Conservation (phyloP, 1,284 basidiomycete genomes). For the Ustilago lituana region DNA sequence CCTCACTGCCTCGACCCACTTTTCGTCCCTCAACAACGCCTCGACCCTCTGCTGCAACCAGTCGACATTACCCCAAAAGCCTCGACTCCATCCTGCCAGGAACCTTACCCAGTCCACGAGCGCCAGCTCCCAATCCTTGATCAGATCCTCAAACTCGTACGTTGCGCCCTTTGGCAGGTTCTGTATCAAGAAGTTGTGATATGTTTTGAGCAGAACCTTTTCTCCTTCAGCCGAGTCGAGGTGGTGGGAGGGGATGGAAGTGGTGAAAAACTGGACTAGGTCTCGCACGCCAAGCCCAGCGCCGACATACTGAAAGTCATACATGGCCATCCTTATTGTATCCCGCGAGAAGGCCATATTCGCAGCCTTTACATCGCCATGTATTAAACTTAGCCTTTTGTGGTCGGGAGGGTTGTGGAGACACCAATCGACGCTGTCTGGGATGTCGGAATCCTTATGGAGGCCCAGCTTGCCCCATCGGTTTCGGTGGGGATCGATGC, state of each 20-base stretch:
- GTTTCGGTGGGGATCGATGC: conserved; percentile 16
- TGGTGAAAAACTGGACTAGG: conserved; percentile 50
- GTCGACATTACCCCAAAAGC: conserved; percentile 49
- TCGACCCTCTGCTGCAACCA: conserved; percentile 38
- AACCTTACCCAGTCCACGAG: conserved; percentile 49
- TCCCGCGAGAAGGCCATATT: conserved; percentile 47
- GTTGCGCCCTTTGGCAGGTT: conserved; percentile 6
- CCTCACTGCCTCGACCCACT: conserved; percentile 18
- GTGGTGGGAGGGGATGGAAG: conserved; percentile 14
- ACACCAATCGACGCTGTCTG: conserved; percentile 28
- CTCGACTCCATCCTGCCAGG: conserved; percentile 48
- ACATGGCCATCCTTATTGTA: conserved; percentile 28
- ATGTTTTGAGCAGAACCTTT: conserved; percentile 16
- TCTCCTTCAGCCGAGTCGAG: conserved; percentile 9
- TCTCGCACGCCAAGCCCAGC: conserved; percentile 44
- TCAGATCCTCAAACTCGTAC: conserved; percentile 27
- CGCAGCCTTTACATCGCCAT: conserved; percentile 54
- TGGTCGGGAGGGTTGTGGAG: conserved; percentile 30
- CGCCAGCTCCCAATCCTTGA: conserved; percentile 43
- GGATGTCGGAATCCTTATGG: conserved; percentile 14
- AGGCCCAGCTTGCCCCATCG: conserved; percentile 33
- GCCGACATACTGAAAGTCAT: conserved; percentile 58
- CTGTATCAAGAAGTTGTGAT: conserved; percentile 11
- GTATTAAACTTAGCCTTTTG: conserved; percentile 25
- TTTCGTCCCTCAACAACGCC: conserved; percentile 22